Conservation (phyloP, 192 early-diverging fungal species). For the Coemansia sp. region DNA sequence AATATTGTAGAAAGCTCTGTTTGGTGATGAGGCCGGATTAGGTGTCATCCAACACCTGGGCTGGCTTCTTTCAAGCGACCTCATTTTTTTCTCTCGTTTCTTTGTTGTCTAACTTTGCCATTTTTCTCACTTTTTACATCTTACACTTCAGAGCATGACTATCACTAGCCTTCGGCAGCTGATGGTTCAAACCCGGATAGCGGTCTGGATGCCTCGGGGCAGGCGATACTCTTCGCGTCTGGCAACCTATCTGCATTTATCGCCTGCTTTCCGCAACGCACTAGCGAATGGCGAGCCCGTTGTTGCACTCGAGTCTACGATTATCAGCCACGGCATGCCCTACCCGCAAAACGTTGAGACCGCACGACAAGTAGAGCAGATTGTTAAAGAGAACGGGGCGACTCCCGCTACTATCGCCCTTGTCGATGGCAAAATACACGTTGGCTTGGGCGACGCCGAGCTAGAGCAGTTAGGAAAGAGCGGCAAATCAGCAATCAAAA, state of each 20-base stretch:
- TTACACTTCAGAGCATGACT: not conserved
- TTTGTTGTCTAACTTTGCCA: not conserved
- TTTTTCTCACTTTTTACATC: not conserved
- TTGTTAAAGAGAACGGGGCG: constrained; percentile 73
- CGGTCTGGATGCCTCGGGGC: not conserved
- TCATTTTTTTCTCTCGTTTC: not conserved
- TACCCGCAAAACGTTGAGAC: constrained; percentile 91
- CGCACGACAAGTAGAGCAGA: constrained; percentile 78
- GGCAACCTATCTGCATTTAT: constrained; percentile 15
- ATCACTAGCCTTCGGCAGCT: not conserved
- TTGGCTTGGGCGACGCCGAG: constrained; percentile 72
- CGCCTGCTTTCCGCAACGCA: constrained; percentile 55
- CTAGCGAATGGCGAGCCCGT: constrained; percentile 69
- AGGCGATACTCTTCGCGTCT: constrained; percentile 5
- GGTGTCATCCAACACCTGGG: not conserved
- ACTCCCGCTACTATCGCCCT: constrained; percentile 91
- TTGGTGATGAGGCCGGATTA: not conserved
- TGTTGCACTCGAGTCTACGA: constrained; percentile 93
- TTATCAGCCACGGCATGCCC: constrained; percentile 97
- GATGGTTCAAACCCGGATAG: not conserved
- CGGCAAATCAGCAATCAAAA: constrained; percentile 70
- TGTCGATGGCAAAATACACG: constrained; percentile 80
- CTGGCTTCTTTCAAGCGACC: not conserved
- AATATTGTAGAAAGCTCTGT: not conserved
- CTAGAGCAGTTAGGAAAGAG: constrained; percentile 68